Conservation (phyloP, 106 monocot genomes). For the Ottelia alismoides region DNA sequence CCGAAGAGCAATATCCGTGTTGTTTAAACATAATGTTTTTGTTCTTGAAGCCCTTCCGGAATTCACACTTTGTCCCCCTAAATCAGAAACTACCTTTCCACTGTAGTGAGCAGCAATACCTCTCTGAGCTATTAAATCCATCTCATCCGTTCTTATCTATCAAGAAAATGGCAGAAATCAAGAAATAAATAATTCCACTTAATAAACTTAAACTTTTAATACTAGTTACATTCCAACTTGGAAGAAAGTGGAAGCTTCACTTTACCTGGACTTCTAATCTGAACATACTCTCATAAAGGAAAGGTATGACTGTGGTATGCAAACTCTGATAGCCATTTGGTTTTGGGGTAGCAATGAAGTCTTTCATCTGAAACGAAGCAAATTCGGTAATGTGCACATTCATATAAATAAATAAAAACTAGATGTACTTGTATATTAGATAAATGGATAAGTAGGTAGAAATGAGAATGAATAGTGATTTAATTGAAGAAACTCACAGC, state of each 20-base stretch:
- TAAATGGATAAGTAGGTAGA: too few species aligned
- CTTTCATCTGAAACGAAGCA: conserved; percentile 62
- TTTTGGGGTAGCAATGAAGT: conserved; percentile 96
- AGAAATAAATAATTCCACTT: too few species aligned
- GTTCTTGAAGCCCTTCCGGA: conserved; percentile 45
- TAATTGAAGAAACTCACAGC: conserved; percentile 72
- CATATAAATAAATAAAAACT: too few species aligned
- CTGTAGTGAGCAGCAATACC: conserved; percentile 97
- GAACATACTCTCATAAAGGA: conserved; percentile 98
- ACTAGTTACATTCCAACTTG: background rate
- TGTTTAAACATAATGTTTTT: conserved; percentile 63
- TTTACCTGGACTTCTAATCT: conserved; percentile 94
- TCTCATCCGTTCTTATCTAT: conserved; percentile 96
- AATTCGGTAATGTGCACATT: too few species aligned
- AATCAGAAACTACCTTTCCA: conserved; percentile 47
- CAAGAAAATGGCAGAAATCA: conserved; percentile 7
- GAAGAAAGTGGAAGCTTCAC: too few species aligned
- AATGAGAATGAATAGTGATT: too few species aligned
- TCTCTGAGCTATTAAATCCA: conserved; percentile 95
- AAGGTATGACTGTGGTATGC: conserved; percentile 95
- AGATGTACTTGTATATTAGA: too few species aligned
- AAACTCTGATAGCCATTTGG: conserved; percentile 97
- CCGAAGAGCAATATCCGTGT: conserved; percentile 83
- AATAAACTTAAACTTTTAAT: too few species aligned
- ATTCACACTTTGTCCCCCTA: conserved; percentile 29